Percentiles rank a stretch among this genome's conserved stretches.
phyloP scores from a whole-genome alignment of 495 filamentous ascomycete species.

The Penicillium psychrofluorescens region DNA sequence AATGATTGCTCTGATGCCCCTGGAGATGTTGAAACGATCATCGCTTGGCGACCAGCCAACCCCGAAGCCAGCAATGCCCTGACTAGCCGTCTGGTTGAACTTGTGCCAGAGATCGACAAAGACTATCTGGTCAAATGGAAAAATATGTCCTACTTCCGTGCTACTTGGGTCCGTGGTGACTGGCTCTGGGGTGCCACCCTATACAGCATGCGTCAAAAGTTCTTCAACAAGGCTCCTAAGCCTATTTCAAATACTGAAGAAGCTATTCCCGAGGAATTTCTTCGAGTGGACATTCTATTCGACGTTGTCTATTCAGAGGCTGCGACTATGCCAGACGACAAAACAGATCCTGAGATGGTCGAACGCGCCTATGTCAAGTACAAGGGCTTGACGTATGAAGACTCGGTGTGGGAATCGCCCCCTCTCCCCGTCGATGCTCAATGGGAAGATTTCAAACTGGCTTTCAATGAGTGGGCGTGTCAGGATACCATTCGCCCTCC shows the following conservation, averaged over 20 bases:
- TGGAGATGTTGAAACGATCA: slow-evolving; percentile 58
- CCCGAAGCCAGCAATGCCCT: slow-evolving; percentile 33
- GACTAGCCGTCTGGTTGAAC: slow-evolving; percentile 33
- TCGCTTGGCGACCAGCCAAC: slow-evolving; percentile 76
- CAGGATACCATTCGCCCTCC: slow-evolving; percentile 65
- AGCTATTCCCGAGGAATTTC: slow-evolving; percentile 75
- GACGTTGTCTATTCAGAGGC: slow-evolving; percentile 57
- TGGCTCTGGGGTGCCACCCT: slow-evolving; percentile 75
- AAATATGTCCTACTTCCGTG: slow-evolving; percentile 66
- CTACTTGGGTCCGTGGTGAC: slow-evolving; percentile 75
- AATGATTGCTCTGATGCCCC: slow-evolving; percentile 56
- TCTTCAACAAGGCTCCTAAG: slow-evolving; percentile 54
- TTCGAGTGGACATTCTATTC: slow-evolving; percentile 86
- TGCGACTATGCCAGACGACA: slow-evolving; percentile 14
- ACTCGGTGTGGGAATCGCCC: slow-evolving; percentile 80
- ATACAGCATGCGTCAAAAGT: slow-evolving; percentile 59
- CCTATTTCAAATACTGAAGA: slow-evolving; percentile 67
- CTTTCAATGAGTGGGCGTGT: slow-evolving; percentile 44
- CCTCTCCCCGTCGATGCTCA: slow-evolving; percentile 60
- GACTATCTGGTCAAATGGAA: slow-evolving; percentile 93
- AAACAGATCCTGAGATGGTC: slow-evolving; percentile 39
- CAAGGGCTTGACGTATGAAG: slow-evolving; percentile 87
- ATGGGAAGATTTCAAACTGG: slow-evolving; percentile 41
- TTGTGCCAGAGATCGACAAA: slow-evolving; percentile 62
- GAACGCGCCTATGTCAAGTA: slow-evolving; percentile 72